Conservation (phyloP, 225 moss, liverwort and hornwort genomes). For the Polytrichum commune region DNA sequence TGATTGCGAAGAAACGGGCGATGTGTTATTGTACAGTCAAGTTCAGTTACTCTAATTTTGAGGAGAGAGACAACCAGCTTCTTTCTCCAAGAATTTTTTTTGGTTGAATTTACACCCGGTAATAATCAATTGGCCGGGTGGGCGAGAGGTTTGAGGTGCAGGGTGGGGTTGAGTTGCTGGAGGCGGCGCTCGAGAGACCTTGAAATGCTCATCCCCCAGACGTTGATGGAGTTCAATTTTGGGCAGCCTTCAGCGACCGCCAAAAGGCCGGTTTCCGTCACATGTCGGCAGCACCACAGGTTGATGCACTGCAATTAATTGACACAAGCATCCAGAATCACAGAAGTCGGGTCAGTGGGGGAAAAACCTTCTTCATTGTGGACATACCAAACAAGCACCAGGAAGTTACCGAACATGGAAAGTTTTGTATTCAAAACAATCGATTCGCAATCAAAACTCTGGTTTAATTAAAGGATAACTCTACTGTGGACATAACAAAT, state of each 20-base stretch:
- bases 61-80: no score
- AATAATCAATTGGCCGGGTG: slow-evolving; percentile 5
- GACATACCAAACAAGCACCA: no score
- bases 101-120: background rate
- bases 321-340: background rate
- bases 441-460: no score
- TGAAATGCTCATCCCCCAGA: slow-evolving; percentile 88
- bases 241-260: slow-evolving; percentile 55
- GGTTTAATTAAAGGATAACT: no score
- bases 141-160: slow-evolving; percentile 58
- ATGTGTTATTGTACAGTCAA: no score
- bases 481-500: no score
- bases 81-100: no score
- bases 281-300: slow-evolving; percentile 90
- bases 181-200: slow-evolving; percentile 51
- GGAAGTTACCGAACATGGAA: no score
- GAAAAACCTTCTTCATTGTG: background rate
- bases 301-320: slow-evolving; percentile 49
- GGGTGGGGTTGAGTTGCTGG: slow-evolving; percentile 48
- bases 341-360: background rate
- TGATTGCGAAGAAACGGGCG: no score
- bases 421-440: no score
- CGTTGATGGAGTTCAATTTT: slow-evolving; percentile 62
- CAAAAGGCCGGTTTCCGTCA: slow-evolving; percentile 69
- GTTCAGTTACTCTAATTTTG: no score